These are phyloP conservation scores for Globisporangium iwayamae DNA, from an alignment of 352 stramenopile genomes.

Conservation along the genomic window DNA sequence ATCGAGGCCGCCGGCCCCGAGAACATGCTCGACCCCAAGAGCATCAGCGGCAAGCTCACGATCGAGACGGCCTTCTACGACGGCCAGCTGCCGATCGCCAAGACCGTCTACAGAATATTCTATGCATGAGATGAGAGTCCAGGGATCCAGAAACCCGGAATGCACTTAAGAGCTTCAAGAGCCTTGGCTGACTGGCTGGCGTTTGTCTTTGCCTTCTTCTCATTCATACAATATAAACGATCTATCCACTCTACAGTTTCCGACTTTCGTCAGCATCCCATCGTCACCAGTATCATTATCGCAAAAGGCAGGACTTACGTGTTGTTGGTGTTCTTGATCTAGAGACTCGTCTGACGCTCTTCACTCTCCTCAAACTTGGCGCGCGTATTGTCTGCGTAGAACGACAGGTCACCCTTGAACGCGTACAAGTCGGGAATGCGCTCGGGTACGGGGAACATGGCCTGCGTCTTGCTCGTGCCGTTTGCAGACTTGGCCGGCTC, in stretches of 20 bases:
- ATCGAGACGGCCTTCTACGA: constrained; percentile 97
- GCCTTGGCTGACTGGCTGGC: not conserved
- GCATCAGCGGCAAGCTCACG: constrained; percentile 89
- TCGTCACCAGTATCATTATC: not conserved
- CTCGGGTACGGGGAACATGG: constrained; percentile 21
- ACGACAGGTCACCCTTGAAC: constrained; percentile 57
- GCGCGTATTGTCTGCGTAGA: constrained; percentile 49
- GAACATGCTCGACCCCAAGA: constrained; percentile 85
- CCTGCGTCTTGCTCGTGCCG: constrained; percentile 26
- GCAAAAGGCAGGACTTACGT: not conserved
- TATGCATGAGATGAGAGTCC: constrained; percentile 64
- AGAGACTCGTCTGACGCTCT: constrained; percentile 15
- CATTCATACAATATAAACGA: constrained; percentile 2
- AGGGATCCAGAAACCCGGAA: not conserved
- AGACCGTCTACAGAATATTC: constrained; percentile 92
- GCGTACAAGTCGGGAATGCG: constrained; percentile 54
- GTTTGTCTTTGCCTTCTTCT: not conserved
- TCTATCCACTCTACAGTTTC: not conserved
- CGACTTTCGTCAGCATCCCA: too few species aligned
- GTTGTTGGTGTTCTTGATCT: not conserved
- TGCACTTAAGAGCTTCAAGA: not conserved
- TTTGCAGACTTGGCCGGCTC: constrained; percentile 30
- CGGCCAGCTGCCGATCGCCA: constrained; percentile 80
- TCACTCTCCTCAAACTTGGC: constrained; percentile 9
- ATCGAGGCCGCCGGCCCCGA: constrained; percentile 88